phyloP scores from a whole-genome alignment of 805 yeast species.

The Zygosaccharomyces bisporus region DNA sequence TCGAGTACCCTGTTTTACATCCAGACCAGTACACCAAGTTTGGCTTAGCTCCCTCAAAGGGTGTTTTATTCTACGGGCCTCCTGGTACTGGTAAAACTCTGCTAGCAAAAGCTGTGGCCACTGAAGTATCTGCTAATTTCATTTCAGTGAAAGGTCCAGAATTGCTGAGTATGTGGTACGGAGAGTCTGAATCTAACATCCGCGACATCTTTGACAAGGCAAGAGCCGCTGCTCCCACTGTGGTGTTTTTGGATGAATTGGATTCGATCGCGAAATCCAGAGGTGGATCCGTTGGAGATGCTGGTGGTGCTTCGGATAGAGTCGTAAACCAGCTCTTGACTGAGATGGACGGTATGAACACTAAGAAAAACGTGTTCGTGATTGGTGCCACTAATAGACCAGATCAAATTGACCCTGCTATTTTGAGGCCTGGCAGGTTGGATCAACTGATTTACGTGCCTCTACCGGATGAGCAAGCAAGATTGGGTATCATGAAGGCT shows the following conservation, averaged over 20 bases:
- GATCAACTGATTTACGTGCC: conserved; percentile 99
- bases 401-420: conserved; percentile 98
- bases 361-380: conserved; percentile 96
- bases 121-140: conserved; percentile 97
- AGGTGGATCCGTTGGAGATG: conserved; percentile 88
- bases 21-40: conserved; percentile 98
- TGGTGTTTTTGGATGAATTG: conserved; percentile 95
- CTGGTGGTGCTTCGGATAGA: conserved; percentile 95
- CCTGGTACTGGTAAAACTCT: conserved; percentile 99
- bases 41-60: conserved; percentile 96
- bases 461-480: conserved; percentile 92
- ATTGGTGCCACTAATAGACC: conserved; percentile 99
- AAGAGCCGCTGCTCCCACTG: conserved; percentile 99
- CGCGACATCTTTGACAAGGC: conserved; percentile 98
- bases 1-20: conserved; percentile 96
- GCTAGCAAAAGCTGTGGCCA: conserved; percentile 98
- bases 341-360: conserved; percentile 99
- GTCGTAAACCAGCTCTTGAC: conserved; percentile 94
- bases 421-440: conserved; percentile 97
- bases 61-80: conserved; percentile 98
- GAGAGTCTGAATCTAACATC: conserved; percentile 96
- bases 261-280: conserved; percentile 97
- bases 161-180: conserved; percentile 96
- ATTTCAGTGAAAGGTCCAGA: conserved; percentile 91
- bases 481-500: conserved; percentile 88